Base-by-base conservation (phyloP, 371 early-diverging fungal species). In the Apophysomyces trapeziformis region DNA sequence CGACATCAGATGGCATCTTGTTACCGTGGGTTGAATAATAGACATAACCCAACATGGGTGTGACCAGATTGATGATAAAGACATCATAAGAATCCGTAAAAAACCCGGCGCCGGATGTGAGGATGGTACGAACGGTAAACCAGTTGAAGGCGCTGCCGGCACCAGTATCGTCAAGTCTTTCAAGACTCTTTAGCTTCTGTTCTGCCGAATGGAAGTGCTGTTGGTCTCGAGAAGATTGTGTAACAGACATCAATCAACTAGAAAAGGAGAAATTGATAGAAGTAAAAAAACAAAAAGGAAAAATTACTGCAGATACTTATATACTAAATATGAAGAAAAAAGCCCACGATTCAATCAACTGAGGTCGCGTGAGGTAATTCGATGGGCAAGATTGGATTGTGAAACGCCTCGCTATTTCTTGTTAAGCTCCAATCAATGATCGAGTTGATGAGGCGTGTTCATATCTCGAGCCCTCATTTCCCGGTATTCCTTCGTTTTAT, bases 21-120 rank as follows among this genome's bases (percentile, higher is more conserved):
- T 85, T 84, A 43, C 62, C 60, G 7, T 83, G 71, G 36, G 76
- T 65, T 54, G 85, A 75, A 59, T 82, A 92, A 74, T 91, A 93
- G 47, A 91, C 86, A 68, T 84, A 88, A 60, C 90, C 90, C 68
- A 96, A 76, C 91, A 93, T 93, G 18, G 90, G 85, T 3, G 92
- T 83, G 59, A 90, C 90, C 70, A 93, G 75, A 71, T 90, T 89
- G 75, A 94, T 94, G 62, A 90, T 89, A 66, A 95, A 96, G 36
- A 93, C 84, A 85, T 96, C 94, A 77, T 94, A 93, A 13, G 93
- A 89, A 75, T 94, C 94, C n/a, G 94, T 94, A 72, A 92, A 93
- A 83, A 93, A 94, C 64, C 96, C 95, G 56, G 90, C 84, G 47
- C 96, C 96, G 4, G 94, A 86, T 32, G 94, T 93, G 45, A 94